Evolutionary conservation across 2,329 filamentous ascomycete genomes (phyloP).

Genomic region (Periconia macrospinosa): DNA sequence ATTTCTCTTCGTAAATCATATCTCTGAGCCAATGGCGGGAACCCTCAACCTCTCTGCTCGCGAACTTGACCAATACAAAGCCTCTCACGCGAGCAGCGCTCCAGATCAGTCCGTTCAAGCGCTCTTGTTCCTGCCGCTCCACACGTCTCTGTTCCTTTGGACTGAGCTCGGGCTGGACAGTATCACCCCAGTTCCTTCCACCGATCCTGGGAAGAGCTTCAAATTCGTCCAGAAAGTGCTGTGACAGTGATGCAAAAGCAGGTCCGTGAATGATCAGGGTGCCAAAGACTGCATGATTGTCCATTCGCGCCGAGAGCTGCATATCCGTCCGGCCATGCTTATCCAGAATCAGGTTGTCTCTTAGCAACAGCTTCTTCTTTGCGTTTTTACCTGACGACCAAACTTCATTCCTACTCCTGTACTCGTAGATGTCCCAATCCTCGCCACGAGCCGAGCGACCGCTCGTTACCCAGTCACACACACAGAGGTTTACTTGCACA

Average conservation of each 20-base stretch:
- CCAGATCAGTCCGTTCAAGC: slow-evolving; percentile 37
- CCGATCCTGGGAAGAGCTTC: slow-evolving; percentile 78
- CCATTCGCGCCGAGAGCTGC: slow-evolving; percentile 60
- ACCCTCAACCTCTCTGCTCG: slow-evolving; percentile 77
- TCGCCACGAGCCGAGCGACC: slow-evolving; percentile 84
- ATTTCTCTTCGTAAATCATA: slow-evolving; percentile 76
- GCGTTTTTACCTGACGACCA: slow-evolving; percentile 54
- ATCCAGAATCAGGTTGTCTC: slow-evolving; percentile 80
- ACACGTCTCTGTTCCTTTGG: slow-evolving; percentile 54
- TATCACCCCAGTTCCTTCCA: slow-evolving; percentile 69
- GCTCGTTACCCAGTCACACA: slow-evolving; percentile 93
- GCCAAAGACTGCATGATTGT: slow-evolving; percentile 75
- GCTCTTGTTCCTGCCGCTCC: slow-evolving; percentile 61
- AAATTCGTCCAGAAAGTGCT: slow-evolving; percentile 81
- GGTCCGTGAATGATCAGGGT: slow-evolving; percentile 82
- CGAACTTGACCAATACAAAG: slow-evolving; percentile 90
- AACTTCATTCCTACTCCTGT: slow-evolving; percentile 87
- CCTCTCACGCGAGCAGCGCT: slow-evolving; percentile 49
- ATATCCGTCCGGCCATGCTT: slow-evolving; percentile 42
- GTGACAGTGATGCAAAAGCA: slow-evolving; percentile 65
- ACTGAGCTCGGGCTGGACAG: slow-evolving; percentile 40
- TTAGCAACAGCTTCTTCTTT: slow-evolving; percentile 68
- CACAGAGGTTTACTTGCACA: slow-evolving; percentile 65
- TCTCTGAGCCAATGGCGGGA: slow-evolving; percentile 77
- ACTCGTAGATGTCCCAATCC: slow-evolving; percentile 79